These are phyloP conservation scores for Euphrasia confusa DNA, from an alignment of 257 asterid species.

Conservation along the genomic window DNA sequence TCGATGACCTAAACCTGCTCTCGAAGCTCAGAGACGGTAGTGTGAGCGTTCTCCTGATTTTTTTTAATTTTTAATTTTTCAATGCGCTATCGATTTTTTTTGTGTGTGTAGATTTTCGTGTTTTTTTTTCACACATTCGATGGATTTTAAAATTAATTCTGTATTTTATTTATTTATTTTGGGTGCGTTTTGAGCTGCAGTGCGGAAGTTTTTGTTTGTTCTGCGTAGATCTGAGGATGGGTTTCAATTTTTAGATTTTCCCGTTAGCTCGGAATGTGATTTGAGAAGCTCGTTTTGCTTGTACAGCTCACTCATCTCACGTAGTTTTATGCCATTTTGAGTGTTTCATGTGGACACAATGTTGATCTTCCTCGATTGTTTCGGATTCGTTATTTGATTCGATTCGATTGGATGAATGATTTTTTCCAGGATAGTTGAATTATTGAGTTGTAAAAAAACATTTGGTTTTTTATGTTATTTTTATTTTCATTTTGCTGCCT, in stretches of 20 bases:
- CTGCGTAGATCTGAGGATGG: conserved; percentile 33
- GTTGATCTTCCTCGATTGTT: neutral
- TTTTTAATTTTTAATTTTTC: neutral
- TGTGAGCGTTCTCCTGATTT: conserved; percentile 35
- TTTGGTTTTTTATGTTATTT: too few species aligned
- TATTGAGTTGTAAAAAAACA: neutral
- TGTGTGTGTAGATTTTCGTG: neutral
- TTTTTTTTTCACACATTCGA: neutral
- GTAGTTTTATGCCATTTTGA: conserved; percentile 6
- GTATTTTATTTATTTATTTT: neutral
- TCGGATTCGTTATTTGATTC: conserved; percentile 12
- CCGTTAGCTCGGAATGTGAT: neutral
- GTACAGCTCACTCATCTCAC: conserved; percentile 1
- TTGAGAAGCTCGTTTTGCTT: conserved; percentile 17
- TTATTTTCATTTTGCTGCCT: neutral
- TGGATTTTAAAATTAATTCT: neutral
- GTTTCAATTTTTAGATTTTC: neutral
- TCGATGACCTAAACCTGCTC: conserved; percentile 34
- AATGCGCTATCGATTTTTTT: neutral
- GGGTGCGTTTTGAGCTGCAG: conserved; percentile 18
- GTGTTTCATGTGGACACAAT: neutral
- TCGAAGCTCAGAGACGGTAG: conserved; percentile 37
- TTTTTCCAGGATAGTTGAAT: conserved; percentile 1
- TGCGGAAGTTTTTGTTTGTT: conserved; percentile 22
- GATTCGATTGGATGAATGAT: neutral